phyloP scores from a whole-genome alignment of 225 moss, liverwort and hornwort genomes.

The Sphagnum contortum region DNA sequence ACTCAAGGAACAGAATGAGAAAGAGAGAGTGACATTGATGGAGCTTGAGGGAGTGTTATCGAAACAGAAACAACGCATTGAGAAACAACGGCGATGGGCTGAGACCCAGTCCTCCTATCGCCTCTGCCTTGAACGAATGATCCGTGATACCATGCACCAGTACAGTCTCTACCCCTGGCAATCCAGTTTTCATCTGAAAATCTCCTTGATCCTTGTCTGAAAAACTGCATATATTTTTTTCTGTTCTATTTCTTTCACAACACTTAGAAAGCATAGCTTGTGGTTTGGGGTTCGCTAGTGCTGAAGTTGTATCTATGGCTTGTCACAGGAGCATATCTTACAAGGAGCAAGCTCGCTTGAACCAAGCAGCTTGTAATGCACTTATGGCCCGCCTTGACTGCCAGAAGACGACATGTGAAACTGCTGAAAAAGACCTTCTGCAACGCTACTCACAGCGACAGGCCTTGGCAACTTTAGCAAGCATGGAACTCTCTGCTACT shows the following conservation, averaged over 20 bases:
- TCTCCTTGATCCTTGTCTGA: no score
- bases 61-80: slow-evolving; percentile 53
- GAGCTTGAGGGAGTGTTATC: slow-evolving; percentile 40
- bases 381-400: slow-evolving; percentile 66
- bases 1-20: slow-evolving; percentile 35
- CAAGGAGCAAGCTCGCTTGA: slow-evolving; percentile 68
- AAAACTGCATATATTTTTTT: no score
- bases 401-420: slow-evolving; percentile 58
- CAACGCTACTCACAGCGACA: slow-evolving; percentile 52
- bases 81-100: slow-evolving; percentile 47
- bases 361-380: slow-evolving; percentile 69
- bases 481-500: slow-evolving; percentile 17
- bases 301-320: no score
- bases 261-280: no score
- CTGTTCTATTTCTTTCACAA: no score
- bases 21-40: slow-evolving; percentile 21
- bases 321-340: slow-evolving; percentile 47
- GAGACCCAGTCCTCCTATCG: slow-evolving; percentile 45
- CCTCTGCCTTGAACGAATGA: slow-evolving; percentile 44
- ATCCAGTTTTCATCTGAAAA: no score
- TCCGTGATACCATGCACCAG: slow-evolving; percentile 54
- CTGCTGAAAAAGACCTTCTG: slow-evolving; percentile 62
- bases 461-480: slow-evolving; percentile 40
- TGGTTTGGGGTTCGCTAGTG: no score
- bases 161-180: slow-evolving; percentile 7